Percentiles rank a stretch among this genome's conserved stretches.
Evolutionary conservation across 106 monocot species (phyloP).

Genomic region (Dendrobium chrysotoxum): DNA sequence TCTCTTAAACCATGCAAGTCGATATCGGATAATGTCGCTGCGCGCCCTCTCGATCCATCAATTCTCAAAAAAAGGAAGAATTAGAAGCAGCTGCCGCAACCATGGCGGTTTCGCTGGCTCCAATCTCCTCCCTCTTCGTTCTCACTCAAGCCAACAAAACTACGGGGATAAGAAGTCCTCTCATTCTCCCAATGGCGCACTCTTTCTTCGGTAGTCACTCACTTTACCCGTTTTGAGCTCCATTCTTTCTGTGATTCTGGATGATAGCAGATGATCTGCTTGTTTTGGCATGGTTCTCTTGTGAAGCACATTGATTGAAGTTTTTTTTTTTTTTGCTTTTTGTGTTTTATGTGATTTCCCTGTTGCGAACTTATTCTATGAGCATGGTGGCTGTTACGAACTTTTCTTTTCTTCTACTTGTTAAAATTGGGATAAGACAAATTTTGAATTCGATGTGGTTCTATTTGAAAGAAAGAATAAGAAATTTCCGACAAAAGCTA

Average conservation of each 20-base stretch:
- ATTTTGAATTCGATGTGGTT: too few species aligned
- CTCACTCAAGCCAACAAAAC: neutral
- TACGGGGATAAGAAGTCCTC: neutral
- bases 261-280: neutral
- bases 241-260: neutral
- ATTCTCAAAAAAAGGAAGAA: too few species aligned
- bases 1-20: too few species aligned
- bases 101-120: constrained; percentile 1
- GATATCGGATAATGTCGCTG: too few species aligned
- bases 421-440: neutral
- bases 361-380: neutral
- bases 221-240: neutral
- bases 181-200: neutral
- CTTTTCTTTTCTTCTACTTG: neutral
- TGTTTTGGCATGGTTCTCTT: neutral
- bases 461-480: too few species aligned
- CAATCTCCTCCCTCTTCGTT: neutral
- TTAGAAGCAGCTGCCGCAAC: neutral
- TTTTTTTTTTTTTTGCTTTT: neutral
- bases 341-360: neutral
- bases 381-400: neutral
- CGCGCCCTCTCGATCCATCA: too few species aligned
- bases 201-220: neutral
- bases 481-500: too few species aligned
- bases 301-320: neutral